Evolutionary conservation across 1,284 basidiomycete genomes (phyloP), one percentile per base, ranked within the genome.

Genomic region (Coniferiporia sulphurascens): DNA sequence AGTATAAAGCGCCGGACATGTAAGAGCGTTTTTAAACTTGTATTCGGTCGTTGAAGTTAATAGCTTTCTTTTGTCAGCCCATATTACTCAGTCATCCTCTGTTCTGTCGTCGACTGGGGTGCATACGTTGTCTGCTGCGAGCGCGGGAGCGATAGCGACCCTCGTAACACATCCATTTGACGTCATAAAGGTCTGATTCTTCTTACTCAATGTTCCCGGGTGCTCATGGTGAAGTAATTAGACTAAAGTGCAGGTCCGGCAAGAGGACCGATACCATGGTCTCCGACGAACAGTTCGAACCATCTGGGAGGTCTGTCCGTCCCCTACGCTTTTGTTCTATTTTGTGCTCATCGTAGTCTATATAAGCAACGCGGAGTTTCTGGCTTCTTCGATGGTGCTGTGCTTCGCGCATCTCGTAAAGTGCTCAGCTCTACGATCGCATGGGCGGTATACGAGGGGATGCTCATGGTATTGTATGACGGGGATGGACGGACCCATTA

Each of bases 391-490:
- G 91, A 93, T 62, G 95, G 94, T 1, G 84, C 85, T 19, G 86
- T 86, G 1, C 76, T 98, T 45, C 83, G 95, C 9, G 82, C 96
- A 67, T 86, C 88, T 4, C 81, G 94, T 51, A 98, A 97, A 71
- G 86, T 95, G 0, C 76, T 92, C n/a, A 92, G 91, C 67, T 93
- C 91, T 21, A 89, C 87, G 0, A 93, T 98, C 62, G 93, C 87
- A 0, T 98, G 95, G 95, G 90, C 86, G 0, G 90, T 95, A 1
- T 97, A 95, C 67, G 95, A 96, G 72, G 89, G 85, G 35, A 71
- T 92, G 46, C 74, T 95, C 58, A 83, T 85, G 68, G 79, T 84
- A 61, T 78, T 84, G 67, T 79, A 77, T 65, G 48, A 55, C 41
- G 32, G 36, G 35, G 38, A 54, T n/a, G 32, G 5, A 34, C 21